These are phyloP conservation scores for Colletotrichum tofieldiae DNA, from an alignment of 2,329 filamentous ascomycete species.

Conservation along the genomic window DNA sequence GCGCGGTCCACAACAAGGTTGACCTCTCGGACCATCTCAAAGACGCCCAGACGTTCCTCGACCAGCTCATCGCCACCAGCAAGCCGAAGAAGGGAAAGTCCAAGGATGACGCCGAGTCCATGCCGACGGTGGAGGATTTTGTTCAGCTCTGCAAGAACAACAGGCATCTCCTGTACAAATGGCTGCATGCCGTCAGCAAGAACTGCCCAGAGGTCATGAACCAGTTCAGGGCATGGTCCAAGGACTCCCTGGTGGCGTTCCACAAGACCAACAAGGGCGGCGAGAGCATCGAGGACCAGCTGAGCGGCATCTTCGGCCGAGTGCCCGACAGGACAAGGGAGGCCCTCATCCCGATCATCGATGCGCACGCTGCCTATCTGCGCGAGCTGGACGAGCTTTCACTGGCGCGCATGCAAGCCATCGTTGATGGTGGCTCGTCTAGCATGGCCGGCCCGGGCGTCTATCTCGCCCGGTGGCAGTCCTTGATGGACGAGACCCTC, in stretches of 20 bases:
- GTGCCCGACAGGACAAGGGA: conserved; percentile 65
- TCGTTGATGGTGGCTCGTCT: conserved; percentile 62
- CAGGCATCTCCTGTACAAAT: conserved; percentile 75
- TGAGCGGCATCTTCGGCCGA: conserved; percentile 60
- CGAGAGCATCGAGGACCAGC: conserved; percentile 54
- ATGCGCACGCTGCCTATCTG: conserved; percentile 75
- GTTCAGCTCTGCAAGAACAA: conserved; percentile 78
- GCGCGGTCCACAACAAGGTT: conserved; percentile 78
- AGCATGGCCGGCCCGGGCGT: conserved; percentile 75
- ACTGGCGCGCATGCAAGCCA: conserved; percentile 66
- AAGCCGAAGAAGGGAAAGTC: conserved; percentile 59
- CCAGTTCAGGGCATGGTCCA: conserved; percentile 74
- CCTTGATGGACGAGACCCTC: conserved; percentile 77
- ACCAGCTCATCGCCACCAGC: conserved; percentile 77
- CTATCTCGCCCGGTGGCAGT: conserved; percentile 81
- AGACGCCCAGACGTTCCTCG: conserved; percentile 78
- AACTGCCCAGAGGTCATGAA: conserved; percentile 77
- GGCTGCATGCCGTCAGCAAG: conserved; percentile 78
- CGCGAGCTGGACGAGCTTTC: conserved; percentile 69
- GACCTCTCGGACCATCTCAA: conserved; percentile 79
- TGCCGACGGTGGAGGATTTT: conserved; percentile 80
- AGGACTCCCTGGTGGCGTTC: conserved; percentile 72
- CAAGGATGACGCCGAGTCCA: conserved; percentile 51
- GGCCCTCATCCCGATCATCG: conserved; percentile 66
- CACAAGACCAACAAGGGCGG: conserved; percentile 48